Evolutionary conservation across 2,329 filamentous ascomycete species (phyloP).

Genomic region (Claviceps arundinis): DNA sequence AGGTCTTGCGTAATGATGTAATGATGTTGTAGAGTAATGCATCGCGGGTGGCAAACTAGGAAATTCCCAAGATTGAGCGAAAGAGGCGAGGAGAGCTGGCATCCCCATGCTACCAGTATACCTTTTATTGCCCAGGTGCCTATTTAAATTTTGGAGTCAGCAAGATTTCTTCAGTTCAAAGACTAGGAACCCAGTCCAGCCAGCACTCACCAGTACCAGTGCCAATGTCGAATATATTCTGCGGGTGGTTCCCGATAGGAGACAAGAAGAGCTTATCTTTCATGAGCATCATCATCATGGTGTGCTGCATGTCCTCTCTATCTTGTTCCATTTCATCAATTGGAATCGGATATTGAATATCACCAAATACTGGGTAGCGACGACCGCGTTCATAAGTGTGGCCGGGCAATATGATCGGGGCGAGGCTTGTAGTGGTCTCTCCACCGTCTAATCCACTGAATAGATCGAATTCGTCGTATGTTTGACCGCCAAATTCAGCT

Average conservation of each 20-base stretch:
- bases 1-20: background rate
- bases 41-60: no score
- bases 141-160: background rate
- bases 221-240: conserved; percentile 29
- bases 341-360: conserved; percentile 22
- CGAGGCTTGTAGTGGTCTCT: conserved; percentile 4
- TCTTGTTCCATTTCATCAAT: conserved; percentile 26
- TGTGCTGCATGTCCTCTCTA: conserved; percentile 27
- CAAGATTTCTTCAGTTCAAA: background rate
- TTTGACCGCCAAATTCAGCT: background rate
- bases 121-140: conserved; percentile 8
- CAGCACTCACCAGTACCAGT: conserved; percentile 10
- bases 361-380: conserved; percentile 21
- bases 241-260: conserved; percentile 22
- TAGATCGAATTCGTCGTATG: conserved; percentile 5
- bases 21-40: no score
- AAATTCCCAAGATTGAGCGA: no score
- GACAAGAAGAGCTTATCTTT: conserved; percentile 26
- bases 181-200: background rate
- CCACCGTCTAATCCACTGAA: background rate
- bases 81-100: background rate
- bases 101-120: background rate
- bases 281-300: conserved; percentile 21
- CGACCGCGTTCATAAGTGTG: conserved; percentile 8
- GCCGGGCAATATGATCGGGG: conserved; percentile 7